A percentile compares a stretch with the other conserved stretches of the same genome.
phyloP scores from a whole-genome alignment of 768 basidiomycete genomes.

The Postia placenta region DNA sequence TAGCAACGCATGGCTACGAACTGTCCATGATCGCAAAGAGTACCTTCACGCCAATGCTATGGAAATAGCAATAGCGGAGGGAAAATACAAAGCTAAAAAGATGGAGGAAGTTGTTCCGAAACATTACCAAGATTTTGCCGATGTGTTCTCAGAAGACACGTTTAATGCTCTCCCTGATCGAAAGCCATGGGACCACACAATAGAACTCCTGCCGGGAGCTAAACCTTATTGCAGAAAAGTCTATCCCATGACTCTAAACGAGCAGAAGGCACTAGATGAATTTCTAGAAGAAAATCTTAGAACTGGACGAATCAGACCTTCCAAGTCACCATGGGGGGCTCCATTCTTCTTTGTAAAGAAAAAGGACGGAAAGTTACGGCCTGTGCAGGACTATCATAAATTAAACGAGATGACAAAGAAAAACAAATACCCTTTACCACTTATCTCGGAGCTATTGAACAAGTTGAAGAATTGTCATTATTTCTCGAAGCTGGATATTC shows the following conservation, averaged over 20 bases:
- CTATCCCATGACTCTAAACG: slow-evolving; percentile 11
- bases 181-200: slow-evolving; percentile 13
- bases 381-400: slow-evolving; percentile 20
- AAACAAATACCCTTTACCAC: slow-evolving; percentile 28
- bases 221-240: slow-evolving; percentile 9
- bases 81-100: background rate
- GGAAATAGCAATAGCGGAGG: slow-evolving; percentile 9
- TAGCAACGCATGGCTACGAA: background rate
- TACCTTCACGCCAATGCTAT: background rate
- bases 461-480: slow-evolving; percentile 14
- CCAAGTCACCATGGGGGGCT: slow-evolving; percentile 15
- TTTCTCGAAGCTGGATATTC: slow-evolving; percentile 26
- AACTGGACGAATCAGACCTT: slow-evolving; percentile 16
- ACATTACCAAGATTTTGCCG: slow-evolving; percentile 6
- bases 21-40: background rate
- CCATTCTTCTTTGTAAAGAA: slow-evolving; percentile 27
- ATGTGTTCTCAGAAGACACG: background rate
- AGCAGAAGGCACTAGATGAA: slow-evolving; percentile 12
- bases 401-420: slow-evolving; percentile 30
- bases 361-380: slow-evolving; percentile 22
- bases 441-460: slow-evolving; percentile 23
- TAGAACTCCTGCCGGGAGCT: slow-evolving; percentile 10
- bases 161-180: slow-evolving; percentile 8
- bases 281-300: slow-evolving; percentile 19
- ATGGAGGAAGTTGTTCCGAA: slow-evolving; percentile 8